Percentiles rank a stretch among this genome's conserved stretches.
Evolutionary conservation across 1,139 yeast species (phyloP).

Genomic region (Hansenula sp.): DNA sequence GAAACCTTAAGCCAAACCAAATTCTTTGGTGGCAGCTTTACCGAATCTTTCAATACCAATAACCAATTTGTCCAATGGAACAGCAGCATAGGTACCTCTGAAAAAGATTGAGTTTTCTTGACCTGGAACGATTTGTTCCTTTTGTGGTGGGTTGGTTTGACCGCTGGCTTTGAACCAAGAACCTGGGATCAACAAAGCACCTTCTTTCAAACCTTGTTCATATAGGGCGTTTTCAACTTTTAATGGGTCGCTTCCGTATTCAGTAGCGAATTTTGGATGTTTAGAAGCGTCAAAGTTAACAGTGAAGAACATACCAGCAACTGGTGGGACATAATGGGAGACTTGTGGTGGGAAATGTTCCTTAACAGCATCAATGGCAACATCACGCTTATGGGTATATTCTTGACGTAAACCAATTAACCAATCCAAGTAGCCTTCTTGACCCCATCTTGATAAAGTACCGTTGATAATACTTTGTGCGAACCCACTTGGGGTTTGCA

Average conservation of each 20-base stretch:
- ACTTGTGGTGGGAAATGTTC: constrained; percentile 57
- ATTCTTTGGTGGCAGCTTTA: constrained; percentile 44
- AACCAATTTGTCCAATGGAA: constrained; percentile 51
- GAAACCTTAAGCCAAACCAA: constrained; percentile 13
- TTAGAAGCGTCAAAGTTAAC: constrained; percentile 69
- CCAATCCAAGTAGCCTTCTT: constrained; percentile 77
- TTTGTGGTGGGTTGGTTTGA: constrained; percentile 41
- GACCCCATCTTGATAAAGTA: constrained; percentile 63
- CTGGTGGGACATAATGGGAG: constrained; percentile 62
- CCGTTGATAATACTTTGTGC: constrained; percentile 68
- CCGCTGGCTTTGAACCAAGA: constrained; percentile 70
- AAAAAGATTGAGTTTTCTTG: constrained; percentile 53
- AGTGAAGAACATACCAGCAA: constrained; percentile 94
- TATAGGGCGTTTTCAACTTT: constrained; percentile 64
- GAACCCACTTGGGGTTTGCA: constrained; percentile 80
- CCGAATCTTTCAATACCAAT: constrained; percentile 56
- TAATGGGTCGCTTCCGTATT: constrained; percentile 47
- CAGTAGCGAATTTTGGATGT: constrained; percentile 66
- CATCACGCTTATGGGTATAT: constrained; percentile 74
- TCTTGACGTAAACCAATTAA: constrained; percentile 74
- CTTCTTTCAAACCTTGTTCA: constrained; percentile 59
- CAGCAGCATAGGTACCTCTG: constrained; percentile 86
- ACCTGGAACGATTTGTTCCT: constrained; percentile 30
- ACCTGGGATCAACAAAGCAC: constrained; percentile 81
- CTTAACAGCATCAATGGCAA: constrained; percentile 64